Base-by-base conservation (phyloP, 345 rosid genomes). In the Stellera chamaejasme region DNA sequence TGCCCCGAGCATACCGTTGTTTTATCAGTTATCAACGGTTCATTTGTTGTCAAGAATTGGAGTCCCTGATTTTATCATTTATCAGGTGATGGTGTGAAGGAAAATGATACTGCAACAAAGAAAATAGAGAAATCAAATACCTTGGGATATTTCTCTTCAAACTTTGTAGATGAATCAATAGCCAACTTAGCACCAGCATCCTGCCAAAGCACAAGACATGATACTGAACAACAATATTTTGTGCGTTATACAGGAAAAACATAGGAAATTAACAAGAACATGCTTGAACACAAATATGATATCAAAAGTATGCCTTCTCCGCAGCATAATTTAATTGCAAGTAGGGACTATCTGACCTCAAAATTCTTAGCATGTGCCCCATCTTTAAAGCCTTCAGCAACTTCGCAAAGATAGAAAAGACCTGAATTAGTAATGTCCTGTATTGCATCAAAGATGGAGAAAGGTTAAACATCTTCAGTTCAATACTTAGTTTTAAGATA, bases 401-500 rank as follows among this genome's bases (percentile, higher is more conserved):
- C 45, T 67, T 81, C 80, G 71, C 96, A 90, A 8, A 90, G 72
- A 69, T 84, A 81, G 80, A 76, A 79, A 36, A 90, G 78, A 58
- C 96, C 96, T 6, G 88, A 74, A 69, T 84, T 81, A 50, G 93
- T 73, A 53, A 77, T 73, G 66, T 90, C 87, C 95, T 84, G 74
- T 64, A 65, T 10, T 10, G 66, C 56, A 26, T 50, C 14, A 10
- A 51, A 56, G 36, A 45, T 9, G 54, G 55, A 43, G 46, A 46
- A 47, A 56, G 39, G 45, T 32, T 32, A 13, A 25, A 55, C 15
- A 43, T 39, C 45, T 55, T 45, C 41, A 55, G 26, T 63, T 53
- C 23, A 15, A 45, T 48, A 16, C 0, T 4, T 15, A n/a, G n/a
- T 45, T 49, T 15, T 54, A 50, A 39, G 12, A 59, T 13, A 46